Evolutionary conservation across 2,329 filamentous ascomycete species (phyloP).

Genomic region (Thelonectria blattea): DNA sequence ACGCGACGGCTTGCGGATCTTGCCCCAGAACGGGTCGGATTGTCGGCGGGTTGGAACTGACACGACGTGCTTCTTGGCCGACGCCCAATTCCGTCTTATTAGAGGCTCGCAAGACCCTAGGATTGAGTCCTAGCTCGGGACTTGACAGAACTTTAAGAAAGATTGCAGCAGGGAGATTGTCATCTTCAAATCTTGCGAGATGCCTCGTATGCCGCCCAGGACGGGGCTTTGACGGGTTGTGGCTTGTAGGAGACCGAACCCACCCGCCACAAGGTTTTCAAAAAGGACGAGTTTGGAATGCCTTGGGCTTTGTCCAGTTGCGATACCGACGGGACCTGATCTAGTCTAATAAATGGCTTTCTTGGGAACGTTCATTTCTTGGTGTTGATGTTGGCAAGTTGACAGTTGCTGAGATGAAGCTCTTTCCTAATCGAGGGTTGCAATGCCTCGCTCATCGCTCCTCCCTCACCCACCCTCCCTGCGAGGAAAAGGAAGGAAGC

Average conservation of each 20-base stretch:
- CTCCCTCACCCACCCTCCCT: not conserved
- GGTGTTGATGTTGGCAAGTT: not conserved
- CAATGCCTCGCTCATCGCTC: constrained; percentile 1
- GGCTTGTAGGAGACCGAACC: not conserved
- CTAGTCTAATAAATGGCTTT: not conserved
- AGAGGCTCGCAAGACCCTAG: not conserved
- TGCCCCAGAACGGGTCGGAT: not conserved
- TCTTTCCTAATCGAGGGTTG: constrained; percentile 4
- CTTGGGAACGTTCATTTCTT: not conserved
- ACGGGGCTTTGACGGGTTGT: not conserved
- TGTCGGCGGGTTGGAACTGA: not conserved
- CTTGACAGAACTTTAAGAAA: not conserved
- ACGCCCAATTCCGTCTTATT: not conserved
- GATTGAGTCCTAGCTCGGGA: not conserved
- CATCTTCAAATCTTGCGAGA: not conserved
- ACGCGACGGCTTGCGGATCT: not conserved
- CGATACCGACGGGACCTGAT: too few relatives aligned
- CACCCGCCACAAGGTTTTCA: not conserved
- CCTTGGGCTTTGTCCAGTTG: not conserved
- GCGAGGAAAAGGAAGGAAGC: not conserved
- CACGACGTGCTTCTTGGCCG: not conserved
- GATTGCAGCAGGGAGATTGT: not conserved
- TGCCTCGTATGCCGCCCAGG: not conserved
- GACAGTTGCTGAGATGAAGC: not conserved
- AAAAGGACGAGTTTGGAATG: too few relatives aligned